Conservation (phyloP, 1,284 basidiomycete genomes). For the Cutaneotrichosporon mucoides region DNA sequence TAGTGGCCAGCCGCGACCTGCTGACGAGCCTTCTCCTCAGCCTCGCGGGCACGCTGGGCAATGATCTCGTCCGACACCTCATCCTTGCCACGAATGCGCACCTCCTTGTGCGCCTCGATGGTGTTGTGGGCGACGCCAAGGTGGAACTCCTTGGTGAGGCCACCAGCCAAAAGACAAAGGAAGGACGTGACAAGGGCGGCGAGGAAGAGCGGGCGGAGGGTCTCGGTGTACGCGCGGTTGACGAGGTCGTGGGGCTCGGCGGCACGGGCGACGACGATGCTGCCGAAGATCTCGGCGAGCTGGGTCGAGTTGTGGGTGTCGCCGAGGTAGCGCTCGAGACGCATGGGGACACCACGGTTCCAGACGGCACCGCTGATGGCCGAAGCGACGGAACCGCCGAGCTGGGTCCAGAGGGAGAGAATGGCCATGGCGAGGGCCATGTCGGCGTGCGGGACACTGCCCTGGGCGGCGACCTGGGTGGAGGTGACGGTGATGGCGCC, state of each 20-base stretch:
- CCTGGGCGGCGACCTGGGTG: constrained; percentile 46
- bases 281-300: constrained; percentile 25
- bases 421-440: constrained; percentile 46
- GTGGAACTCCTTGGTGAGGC: constrained; percentile 28
- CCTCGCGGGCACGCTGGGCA: constrained; percentile 18
- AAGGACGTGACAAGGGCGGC: constrained; percentile 23
- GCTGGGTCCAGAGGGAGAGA: constrained; percentile 44
- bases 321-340: constrained; percentile 29
- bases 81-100: constrained; percentile 18
- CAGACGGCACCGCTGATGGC: constrained; percentile 42
- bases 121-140: constrained; percentile 32
- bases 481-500: constrained; percentile 45
- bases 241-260: constrained; percentile 27
- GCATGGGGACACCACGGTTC: constrained; percentile 31
- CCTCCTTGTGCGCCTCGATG: constrained; percentile 30
- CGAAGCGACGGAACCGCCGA: constrained; percentile 44
- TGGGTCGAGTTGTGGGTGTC: constrained; percentile 20
- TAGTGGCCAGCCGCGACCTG: constrained; percentile 4
- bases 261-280: constrained; percentile 21
- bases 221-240: constrained; percentile 26
- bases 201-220: constrained; percentile 21
- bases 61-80: constrained; percentile 22
- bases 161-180: constrained; percentile 19
- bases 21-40: constrained; percentile 17
- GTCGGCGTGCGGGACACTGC: constrained; percentile 46